These are phyloP conservation scores for Colletotrichum tropicale DNA, from an alignment of 2,329 filamentous ascomycete species.

Conservation along the genomic window DNA sequence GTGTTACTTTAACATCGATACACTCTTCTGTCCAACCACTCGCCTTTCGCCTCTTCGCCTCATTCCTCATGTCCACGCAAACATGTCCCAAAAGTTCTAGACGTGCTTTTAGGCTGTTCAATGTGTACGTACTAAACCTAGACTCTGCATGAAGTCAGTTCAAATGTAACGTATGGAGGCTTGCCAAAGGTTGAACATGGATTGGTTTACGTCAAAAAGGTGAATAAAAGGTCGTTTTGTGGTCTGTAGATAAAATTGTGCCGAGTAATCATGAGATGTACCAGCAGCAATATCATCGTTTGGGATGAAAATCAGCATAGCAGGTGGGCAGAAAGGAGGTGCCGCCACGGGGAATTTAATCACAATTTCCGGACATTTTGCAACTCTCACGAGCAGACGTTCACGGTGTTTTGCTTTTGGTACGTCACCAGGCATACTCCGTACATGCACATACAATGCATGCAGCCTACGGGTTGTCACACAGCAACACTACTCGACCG, in stretches of 20 bases:
- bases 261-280: background rate
- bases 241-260: background rate
- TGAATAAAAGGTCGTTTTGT: background rate
- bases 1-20: background rate
- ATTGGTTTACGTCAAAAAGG: background rate
- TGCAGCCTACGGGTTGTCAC: slow-evolving; percentile 10
- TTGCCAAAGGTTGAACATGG: background rate
- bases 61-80: background rate
- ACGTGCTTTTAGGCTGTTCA: background rate
- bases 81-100: background rate
- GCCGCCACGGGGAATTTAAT: background rate
- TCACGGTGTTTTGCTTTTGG: background rate
- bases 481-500: slow-evolving; percentile 1
- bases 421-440: slow-evolving; percentile 11
- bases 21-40: background rate
- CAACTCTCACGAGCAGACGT: background rate
- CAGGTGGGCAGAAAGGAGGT: background rate
- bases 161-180: background rate
- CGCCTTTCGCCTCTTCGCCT: background rate
- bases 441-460: background rate
- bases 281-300: background rate
- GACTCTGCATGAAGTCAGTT: background rate
- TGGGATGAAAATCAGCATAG: background rate
- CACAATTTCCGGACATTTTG: background rate
- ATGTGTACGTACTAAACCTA: background rate